These are phyloP conservation scores for Chaetomium fimeti DNA, from an alignment of 495 filamentous ascomycete species.

Conservation along the genomic window DNA sequence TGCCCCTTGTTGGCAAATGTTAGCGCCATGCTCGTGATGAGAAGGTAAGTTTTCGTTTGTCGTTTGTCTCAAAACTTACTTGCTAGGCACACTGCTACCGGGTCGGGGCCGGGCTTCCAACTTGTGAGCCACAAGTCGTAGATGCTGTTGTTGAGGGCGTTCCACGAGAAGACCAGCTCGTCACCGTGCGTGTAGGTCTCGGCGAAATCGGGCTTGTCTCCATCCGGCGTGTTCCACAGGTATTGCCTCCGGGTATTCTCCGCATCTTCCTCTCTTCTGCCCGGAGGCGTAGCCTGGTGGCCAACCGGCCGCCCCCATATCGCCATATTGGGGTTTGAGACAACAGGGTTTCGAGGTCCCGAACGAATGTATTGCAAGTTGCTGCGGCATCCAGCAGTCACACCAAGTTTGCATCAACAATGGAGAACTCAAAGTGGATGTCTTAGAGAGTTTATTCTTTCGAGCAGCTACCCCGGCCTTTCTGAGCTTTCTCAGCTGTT, in stretches of 20 bases:
- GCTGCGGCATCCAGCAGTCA: neutral
- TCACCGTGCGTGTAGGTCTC: constrained; percentile 21
- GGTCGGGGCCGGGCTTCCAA: constrained; percentile 17
- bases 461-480: neutral
- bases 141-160: constrained; percentile 28
- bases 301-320: neutral
- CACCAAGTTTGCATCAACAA: neutral
- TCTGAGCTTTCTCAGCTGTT: neutral
- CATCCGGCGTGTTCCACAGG: constrained; percentile 25
- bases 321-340: constrained; percentile 4
- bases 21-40: neutral
- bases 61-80: constrained; percentile 14
- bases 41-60: neutral
- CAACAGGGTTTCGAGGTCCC: neutral
- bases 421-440: neutral
- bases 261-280: neutral
- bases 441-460: neutral
- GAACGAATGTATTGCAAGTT: neutral
- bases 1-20: constrained; percentile 17
- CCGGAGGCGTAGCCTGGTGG: neutral
- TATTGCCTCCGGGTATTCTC: constrained; percentile 8
- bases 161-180: constrained; percentile 29
- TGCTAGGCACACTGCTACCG: constrained; percentile 20
- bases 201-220: constrained; percentile 22
- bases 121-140: constrained; percentile 29